Conservation (phyloP, 2,329 filamentous ascomycete genomes). For the Scytalidium lignicola region DNA sequence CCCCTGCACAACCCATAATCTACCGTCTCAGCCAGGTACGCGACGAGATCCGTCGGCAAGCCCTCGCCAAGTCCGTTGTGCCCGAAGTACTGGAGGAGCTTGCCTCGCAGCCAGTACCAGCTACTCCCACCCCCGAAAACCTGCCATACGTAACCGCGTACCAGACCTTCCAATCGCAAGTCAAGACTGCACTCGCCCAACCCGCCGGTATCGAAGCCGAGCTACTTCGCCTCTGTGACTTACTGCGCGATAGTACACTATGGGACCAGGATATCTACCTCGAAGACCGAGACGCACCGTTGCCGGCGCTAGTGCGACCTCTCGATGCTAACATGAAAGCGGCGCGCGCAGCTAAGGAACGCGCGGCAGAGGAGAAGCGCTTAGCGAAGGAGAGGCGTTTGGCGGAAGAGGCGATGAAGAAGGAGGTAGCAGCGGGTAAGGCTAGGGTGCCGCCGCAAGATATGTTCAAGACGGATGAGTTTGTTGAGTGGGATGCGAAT, state of each 20-base stretch:
- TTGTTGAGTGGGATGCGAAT: slow-evolving; percentile 72
- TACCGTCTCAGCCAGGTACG: slow-evolving; percentile 35
- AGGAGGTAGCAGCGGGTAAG: slow-evolving; percentile 39
- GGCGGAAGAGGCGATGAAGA: slow-evolving; percentile 46
- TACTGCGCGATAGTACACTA: slow-evolving; percentile 71
- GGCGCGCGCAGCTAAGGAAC: slow-evolving; percentile 48
- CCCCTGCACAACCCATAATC: slow-evolving; percentile 40
- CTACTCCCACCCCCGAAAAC: slow-evolving; percentile 36
- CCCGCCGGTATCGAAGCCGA: slow-evolving; percentile 54
- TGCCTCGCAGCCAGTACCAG: slow-evolving; percentile 35
- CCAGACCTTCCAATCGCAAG: slow-evolving; percentile 36
- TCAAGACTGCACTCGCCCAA: slow-evolving; percentile 39
- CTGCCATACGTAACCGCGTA: slow-evolving; percentile 23
- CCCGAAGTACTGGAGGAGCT: slow-evolving; percentile 42
- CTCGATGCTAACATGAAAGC: slow-evolving; percentile 54
- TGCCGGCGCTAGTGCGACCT: slow-evolving; percentile 58
- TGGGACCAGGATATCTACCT: slow-evolving; percentile 80
- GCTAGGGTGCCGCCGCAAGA: slow-evolving; percentile 47
- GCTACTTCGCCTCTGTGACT: slow-evolving; percentile 68
- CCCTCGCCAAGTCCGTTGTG: slow-evolving; percentile 39
- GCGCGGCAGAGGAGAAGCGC: slow-evolving; percentile 48
- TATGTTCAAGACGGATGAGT: slow-evolving; percentile 54
- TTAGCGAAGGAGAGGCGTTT: slow-evolving; percentile 40
- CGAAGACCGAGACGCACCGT: slow-evolving; percentile 62
- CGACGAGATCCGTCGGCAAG: slow-evolving; percentile 28